Base-by-base conservation (phyloP, 2,329 filamentous ascomycete species). In the Ascochyta viciae-villosae region DNA sequence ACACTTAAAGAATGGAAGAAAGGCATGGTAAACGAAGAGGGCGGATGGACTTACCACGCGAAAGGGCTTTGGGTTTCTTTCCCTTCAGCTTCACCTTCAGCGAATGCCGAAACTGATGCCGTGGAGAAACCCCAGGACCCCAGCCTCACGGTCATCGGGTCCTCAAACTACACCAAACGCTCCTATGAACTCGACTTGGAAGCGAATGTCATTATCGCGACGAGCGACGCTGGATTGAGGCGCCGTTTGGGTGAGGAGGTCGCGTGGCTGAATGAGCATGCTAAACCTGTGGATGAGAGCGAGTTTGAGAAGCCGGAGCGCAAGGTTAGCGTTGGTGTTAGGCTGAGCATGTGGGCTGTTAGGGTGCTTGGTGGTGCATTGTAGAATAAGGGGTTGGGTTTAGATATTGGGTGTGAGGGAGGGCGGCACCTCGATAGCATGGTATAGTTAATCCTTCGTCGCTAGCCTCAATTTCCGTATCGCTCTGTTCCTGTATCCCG, bases 41-140 rank as follows among this genome's bases (percentile, higher is more conserved):
- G 82, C 1, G 94, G 92, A 0, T 99, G 96, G 95, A 97, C 94
- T 0, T 99, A 99, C 76, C 95, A 99, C 69, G 95, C 95, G 43
- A 99, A 99, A 77, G 95, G 95, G 0, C 81, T 98, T 2, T 98
- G 94, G 94, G 83, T 97, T 24, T 91, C 90, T 0, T 81, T 94
- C 50, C 85, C 89, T 0, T n/a, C 51, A 5, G 38, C 79, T 35
- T 7, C 54, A 1, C 8, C 54, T 22, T 9, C 43, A 16, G 37
- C 50, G 9, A 12, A 31, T 35, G 37, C 81, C 1, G 84, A 0
- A 86, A 39, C 29, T 1, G 31, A 31, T 7, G 19, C 35, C 43
- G 89, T 10, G 3, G 35, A 43, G 27, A 80, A 82, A 2, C 84
- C 89, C 42, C 75, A 81, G 33, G 79, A 87, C 35, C 92, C 92